Conservation (phyloP, 352 stramenopile genomes). For the Phytophthora pseudosyringae region DNA sequence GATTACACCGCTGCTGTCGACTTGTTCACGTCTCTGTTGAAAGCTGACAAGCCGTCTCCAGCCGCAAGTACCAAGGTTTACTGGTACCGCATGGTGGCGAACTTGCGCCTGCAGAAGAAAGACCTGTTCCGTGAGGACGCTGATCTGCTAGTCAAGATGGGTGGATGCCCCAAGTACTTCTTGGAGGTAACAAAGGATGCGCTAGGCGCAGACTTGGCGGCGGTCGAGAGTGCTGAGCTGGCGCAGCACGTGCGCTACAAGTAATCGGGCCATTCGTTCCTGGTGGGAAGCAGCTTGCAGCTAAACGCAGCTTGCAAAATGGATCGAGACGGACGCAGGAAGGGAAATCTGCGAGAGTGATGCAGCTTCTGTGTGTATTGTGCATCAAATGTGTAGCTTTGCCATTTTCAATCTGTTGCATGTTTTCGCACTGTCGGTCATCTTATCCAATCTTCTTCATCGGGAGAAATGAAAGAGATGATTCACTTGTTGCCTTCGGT, state of each 20-base stretch:
- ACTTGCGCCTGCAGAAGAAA: conserved; percentile 29
- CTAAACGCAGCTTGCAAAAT: background rate
- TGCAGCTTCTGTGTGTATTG: background rate
- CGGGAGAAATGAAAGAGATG: no score
- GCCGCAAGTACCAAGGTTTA: conserved; percentile 18
- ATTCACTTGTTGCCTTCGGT: no score
- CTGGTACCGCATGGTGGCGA: conserved; percentile 32
- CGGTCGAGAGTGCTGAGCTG: conserved; percentile 13
- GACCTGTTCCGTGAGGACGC: conserved; percentile 22
- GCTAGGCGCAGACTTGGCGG: conserved; percentile 9
- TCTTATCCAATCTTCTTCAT: no score
- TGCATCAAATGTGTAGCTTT: conserved; percentile 12
- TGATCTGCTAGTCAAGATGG: conserved; percentile 14
- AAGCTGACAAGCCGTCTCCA: conserved; percentile 11
- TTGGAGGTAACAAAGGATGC: conserved; percentile 23
- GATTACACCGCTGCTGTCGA: conserved; percentile 22
- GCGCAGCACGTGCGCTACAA: conserved; percentile 12
- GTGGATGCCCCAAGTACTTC: conserved; percentile 26
- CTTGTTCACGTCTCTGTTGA: conserved; percentile 21
- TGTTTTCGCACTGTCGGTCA: no score
- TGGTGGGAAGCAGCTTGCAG: background rate
- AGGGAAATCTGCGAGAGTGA: background rate
- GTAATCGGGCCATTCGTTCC: background rate
- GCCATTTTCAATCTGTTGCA: background rate
- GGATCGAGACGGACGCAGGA: background rate